phyloP scores from a whole-genome alignment of 306 rosid genomes.

The Hippophae gyantsensis region DNA sequence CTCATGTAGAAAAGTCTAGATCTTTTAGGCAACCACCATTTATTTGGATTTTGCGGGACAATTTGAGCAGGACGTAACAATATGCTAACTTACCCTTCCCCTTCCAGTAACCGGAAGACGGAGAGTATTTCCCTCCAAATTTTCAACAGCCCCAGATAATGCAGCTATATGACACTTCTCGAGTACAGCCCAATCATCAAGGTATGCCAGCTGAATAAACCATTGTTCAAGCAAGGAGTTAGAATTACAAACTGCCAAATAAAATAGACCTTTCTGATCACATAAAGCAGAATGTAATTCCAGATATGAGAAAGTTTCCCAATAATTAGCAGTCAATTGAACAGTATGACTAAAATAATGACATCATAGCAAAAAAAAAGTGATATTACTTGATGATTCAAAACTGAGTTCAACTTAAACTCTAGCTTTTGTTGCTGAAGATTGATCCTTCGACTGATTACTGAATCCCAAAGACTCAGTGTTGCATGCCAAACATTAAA shows the following conservation, averaged over 20 bases:
- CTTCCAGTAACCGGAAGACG: slow-evolving; percentile 87
- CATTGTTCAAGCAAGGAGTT: slow-evolving; percentile 20
- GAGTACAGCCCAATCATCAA: slow-evolving; percentile 75
- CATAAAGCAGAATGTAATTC: neutral
- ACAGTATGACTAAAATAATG: neutral
- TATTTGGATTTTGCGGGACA: too few relatives aligned
- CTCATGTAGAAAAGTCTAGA: too few relatives aligned
- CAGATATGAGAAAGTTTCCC: too few relatives aligned
- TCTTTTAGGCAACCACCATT: too few relatives aligned
- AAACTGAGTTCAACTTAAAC: slow-evolving; percentile 61
- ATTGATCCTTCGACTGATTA: slow-evolving; percentile 61
- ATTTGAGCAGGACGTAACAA: too few relatives aligned
- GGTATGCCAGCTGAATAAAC: slow-evolving; percentile 63
- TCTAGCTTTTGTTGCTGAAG: slow-evolving; percentile 81
- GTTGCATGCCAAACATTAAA: slow-evolving; percentile 60
- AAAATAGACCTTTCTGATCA: neutral
- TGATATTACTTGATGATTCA: slow-evolving; percentile 74
- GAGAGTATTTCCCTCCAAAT: slow-evolving; percentile 86
- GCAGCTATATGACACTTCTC: slow-evolving; percentile 67
- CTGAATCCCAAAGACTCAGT: slow-evolving; percentile 63
- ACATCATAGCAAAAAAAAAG: slow-evolving; percentile 1
- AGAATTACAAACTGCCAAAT: slow-evolving; percentile 13
- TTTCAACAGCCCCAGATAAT: slow-evolving; percentile 73
- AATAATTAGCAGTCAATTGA: too few relatives aligned
- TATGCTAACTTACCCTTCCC: slow-evolving; percentile 52